Conservation (phyloP, 495 filamentous ascomycete species). For the Hypoxylon rickii region DNA sequence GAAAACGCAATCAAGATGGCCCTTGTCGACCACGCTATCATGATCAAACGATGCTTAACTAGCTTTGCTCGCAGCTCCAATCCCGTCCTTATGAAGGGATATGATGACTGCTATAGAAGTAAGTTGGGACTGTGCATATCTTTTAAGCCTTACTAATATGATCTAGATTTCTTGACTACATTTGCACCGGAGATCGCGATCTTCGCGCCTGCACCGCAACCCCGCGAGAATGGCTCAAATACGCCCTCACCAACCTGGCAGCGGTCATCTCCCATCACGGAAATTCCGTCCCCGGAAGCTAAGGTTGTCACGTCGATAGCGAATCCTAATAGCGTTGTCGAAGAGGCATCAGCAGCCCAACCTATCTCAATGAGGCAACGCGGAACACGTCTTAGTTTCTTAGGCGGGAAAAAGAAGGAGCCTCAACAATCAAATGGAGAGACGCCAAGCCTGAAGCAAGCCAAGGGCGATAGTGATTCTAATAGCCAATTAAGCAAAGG, state of each 20-base stretch:
- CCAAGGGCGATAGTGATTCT: constrained; percentile 40
- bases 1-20: constrained; percentile 84
- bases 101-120: constrained; percentile 57
- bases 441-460: constrained; percentile 19
- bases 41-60: constrained; percentile 80
- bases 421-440: constrained; percentile 29
- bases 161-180: constrained; percentile 29
- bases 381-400: constrained; percentile 54
- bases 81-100: constrained; percentile 45
- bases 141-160: constrained; percentile 26
- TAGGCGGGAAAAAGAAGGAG: constrained; percentile 51
- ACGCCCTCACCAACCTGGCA: constrained; percentile 51
- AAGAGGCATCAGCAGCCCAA: constrained; percentile 45
- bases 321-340: constrained; percentile 41
- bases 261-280: constrained; percentile 40
- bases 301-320: constrained; percentile 27
- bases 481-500: constrained; percentile 37
- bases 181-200: constrained; percentile 65
- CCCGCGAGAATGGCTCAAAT: constrained; percentile 36
- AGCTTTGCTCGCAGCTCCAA: constrained; percentile 67
- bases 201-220: constrained; percentile 50
- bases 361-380: constrained; percentile 48
- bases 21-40: constrained; percentile 84
- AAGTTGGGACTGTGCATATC: constrained; percentile 47
- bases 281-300: constrained; percentile 28